phyloP scores from a whole-genome alignment of 805 yeast species.

The Candida takata region DNA sequence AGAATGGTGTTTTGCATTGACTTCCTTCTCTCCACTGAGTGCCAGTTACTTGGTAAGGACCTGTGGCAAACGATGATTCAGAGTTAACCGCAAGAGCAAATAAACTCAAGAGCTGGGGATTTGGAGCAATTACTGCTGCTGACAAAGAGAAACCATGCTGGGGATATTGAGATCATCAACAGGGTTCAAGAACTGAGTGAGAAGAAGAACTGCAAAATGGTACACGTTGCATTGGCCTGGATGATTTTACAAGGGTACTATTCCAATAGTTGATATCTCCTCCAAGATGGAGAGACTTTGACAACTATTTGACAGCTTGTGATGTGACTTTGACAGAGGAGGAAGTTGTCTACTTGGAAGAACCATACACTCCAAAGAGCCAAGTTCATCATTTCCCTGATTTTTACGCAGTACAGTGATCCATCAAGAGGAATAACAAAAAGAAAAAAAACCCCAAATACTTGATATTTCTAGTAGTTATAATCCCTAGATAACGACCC shows the following conservation, averaged over 20 bases:
- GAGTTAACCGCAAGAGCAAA: slow-evolving; percentile 9
- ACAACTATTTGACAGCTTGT: slow-evolving; percentile 41
- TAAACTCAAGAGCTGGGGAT: too few species aligned
- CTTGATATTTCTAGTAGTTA: too few species aligned
- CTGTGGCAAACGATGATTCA: slow-evolving; percentile 21
- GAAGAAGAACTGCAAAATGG: slow-evolving; percentile 43
- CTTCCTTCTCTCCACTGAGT: slow-evolving; percentile 56
- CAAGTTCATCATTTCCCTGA: too few species aligned
- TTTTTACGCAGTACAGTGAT: too few species aligned
- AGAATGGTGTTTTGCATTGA: slow-evolving; percentile 43
- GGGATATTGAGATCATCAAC: slow-evolving; percentile 31
- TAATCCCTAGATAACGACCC: too few species aligned
- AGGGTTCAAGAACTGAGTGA: slow-evolving; percentile 49
- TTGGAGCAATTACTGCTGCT: too few species aligned
- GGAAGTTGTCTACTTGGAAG: slow-evolving; percentile 16
- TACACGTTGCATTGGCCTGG: slow-evolving; percentile 47
- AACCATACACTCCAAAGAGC: slow-evolving; percentile 18
- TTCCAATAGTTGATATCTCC: slow-evolving; percentile 54
- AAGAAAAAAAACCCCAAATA: too few species aligned
- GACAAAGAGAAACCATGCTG: too few species aligned
- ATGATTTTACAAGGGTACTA: slow-evolving; percentile 39
- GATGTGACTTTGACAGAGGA: slow-evolving; percentile 27
- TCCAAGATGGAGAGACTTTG: slow-evolving; percentile 40
- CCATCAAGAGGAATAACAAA: too few species aligned
- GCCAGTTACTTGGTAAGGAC: slow-evolving; percentile 48